phyloP scores from a whole-genome alignment of 331 rosid genomes.

The Acacia concinna region DNA sequence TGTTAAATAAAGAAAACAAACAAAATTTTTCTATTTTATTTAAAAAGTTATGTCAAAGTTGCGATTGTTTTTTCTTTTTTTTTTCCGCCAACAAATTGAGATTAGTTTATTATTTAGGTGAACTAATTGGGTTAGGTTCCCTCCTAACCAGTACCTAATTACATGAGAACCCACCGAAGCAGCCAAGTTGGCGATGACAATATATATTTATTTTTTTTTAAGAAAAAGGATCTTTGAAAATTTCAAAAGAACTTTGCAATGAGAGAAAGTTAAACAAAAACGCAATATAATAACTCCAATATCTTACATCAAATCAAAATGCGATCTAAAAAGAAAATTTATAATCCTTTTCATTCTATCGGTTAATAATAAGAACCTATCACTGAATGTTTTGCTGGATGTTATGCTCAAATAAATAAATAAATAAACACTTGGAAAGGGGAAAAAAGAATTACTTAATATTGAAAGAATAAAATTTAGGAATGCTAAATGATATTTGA shows the following conservation, averaged over 20 bases:
- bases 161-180: neutral
- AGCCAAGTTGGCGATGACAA: neutral
- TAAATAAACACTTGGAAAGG: neutral
- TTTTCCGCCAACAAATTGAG: neutral
- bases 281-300: neutral
- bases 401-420: no score
- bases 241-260: neutral
- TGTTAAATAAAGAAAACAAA: neutral
- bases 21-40: neutral
- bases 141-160: neutral
- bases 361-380: no score
- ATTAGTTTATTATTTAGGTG: neutral
- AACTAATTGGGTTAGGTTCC: neutral
- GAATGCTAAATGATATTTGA: neutral
- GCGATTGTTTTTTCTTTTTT: neutral
- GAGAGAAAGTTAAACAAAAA: neutral
- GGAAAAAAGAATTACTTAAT: neutral
- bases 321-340: neutral
- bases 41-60: neutral
- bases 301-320: neutral
- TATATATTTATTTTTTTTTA: no score
- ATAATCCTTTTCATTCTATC: no score
- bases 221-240: neutral
- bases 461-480: neutral
- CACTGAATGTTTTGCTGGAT: neutral